phyloP scores from a whole-genome alignment of 495 filamentous ascomycete species.

The Aspergillus heteromorphus region DNA sequence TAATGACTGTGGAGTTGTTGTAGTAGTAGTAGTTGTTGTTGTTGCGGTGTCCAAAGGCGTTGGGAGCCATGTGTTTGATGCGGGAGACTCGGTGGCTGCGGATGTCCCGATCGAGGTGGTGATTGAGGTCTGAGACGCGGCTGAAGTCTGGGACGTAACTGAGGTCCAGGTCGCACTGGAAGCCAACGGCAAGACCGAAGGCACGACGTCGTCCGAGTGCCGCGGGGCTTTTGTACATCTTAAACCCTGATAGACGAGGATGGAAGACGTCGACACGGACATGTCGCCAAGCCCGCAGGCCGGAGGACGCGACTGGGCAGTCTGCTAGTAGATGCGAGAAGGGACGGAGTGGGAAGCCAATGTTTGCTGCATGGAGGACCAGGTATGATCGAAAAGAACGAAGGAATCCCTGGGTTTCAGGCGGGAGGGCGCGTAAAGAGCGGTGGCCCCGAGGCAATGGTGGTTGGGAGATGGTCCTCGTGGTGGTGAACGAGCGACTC shows the following conservation, averaged over 20 bases:
- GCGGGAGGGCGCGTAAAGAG: conserved; percentile 4
- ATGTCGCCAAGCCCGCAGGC: conserved; percentile 16
- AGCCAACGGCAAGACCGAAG: background rate
- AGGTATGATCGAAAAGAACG: background rate
- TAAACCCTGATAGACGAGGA: conserved; percentile 17
- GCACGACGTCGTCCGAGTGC: background rate
- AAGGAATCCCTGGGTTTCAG: background rate
- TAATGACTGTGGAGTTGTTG: background rate
- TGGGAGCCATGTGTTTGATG: background rate
- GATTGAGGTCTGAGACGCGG: background rate
- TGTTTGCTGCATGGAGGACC: conserved; percentile 4
- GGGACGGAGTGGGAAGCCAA: background rate
- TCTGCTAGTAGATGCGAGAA: background rate
- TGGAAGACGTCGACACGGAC: conserved; percentile 17
- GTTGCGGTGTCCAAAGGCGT: background rate
- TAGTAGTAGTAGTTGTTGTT: background rate
- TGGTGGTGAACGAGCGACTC: background rate
- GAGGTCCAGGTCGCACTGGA: background rate
- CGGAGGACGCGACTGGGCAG: background rate
- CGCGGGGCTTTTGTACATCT: conserved; percentile 19
- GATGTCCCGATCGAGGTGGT: background rate
- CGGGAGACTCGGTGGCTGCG: background rate
- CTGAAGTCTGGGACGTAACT: background rate
- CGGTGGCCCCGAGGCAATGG: background rate
- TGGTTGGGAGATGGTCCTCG: background rate